These are phyloP conservation scores for Globisporangium yorkense DNA, from an alignment of 352 stramenopile species.

Conservation along the genomic window DNA sequence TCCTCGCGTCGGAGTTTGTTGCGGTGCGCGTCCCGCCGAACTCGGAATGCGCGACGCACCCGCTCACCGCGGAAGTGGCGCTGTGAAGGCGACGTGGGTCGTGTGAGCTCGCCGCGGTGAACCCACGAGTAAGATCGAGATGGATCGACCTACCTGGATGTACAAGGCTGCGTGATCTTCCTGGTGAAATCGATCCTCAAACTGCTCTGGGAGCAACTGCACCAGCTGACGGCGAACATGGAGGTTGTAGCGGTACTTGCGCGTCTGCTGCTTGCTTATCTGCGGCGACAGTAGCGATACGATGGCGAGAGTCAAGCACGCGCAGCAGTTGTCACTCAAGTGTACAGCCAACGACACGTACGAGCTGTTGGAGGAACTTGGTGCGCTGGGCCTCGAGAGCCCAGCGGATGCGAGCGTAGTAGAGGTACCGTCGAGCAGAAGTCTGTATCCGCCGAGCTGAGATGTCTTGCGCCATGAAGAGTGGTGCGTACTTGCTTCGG, in stretches of 20 bases:
- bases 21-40: conserved; percentile 15
- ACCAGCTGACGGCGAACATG: conserved; percentile 40
- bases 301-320: neutral
- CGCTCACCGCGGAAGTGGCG: conserved; percentile 37
- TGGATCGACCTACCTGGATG: conserved; percentile 27
- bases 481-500: conserved; percentile 34
- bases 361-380: conserved; percentile 37
- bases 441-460: conserved; percentile 43
- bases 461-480: conserved; percentile 59
- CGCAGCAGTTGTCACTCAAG: neutral
- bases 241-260: conserved; percentile 68
- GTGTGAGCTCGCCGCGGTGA: neutral
- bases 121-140: neutral
- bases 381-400: conserved; percentile 20
- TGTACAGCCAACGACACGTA: conserved; percentile 12
- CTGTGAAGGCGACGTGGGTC: conserved; percentile 13
- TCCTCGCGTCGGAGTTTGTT: conserved; percentile 6
- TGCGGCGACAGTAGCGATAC: conserved; percentile 3
- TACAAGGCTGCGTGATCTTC: conserved; percentile 31
- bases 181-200: conserved; percentile 28
- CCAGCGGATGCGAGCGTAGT: conserved; percentile 41
- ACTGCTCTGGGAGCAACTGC: conserved; percentile 37
- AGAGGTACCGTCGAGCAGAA: conserved; percentile 27
- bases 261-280: conserved; percentile 45
- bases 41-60: conserved; percentile 22